Percentiles rank a stretch among this genome's conserved stretches.
phyloP scores from a whole-genome alignment of 2,329 filamentous ascomycete species.

The Elsinoe perseae region DNA sequence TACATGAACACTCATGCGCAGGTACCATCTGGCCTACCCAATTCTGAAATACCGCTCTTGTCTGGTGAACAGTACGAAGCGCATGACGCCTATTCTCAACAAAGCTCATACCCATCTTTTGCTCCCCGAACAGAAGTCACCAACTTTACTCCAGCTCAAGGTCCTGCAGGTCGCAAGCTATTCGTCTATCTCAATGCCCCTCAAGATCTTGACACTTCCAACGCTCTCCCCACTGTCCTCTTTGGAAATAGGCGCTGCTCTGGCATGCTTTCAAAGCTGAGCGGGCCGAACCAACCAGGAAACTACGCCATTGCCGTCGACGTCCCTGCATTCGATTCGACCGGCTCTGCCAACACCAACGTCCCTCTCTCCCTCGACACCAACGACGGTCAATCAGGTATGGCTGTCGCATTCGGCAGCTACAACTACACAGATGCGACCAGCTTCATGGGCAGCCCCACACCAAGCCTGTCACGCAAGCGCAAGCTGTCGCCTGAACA shows the following conservation, averaged over 20 bases:
- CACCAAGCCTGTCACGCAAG: slow-evolving; percentile 43
- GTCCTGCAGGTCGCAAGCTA: slow-evolving; percentile 61
- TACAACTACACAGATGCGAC: slow-evolving; percentile 52
- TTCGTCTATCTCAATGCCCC: slow-evolving; percentile 66
- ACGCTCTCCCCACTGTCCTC: slow-evolving; percentile 48
- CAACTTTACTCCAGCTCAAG: slow-evolving; percentile 62
- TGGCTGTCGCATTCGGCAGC: slow-evolving; percentile 47
- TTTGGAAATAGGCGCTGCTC: slow-evolving; percentile 73
- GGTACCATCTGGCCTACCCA: slow-evolving; percentile 42
- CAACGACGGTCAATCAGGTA: slow-evolving; percentile 38
- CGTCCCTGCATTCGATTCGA: slow-evolving; percentile 58
- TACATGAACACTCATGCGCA: slow-evolving; percentile 43
- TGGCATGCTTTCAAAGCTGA: slow-evolving; percentile 56
- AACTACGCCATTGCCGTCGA: slow-evolving; percentile 66
- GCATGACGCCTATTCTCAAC: slow-evolving; percentile 45
- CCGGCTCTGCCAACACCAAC: slow-evolving; percentile 47
- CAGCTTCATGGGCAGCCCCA: slow-evolving; percentile 30
- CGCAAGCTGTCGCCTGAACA: slow-evolving; percentile 46
- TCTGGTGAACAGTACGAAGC: slow-evolving; percentile 37
- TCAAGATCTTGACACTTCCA: slow-evolving; percentile 60
- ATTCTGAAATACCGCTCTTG: slow-evolving; percentile 39
- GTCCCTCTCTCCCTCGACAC: slow-evolving; percentile 54
- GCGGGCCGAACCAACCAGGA: slow-evolving; percentile 51
- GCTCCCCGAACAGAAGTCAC: slow-evolving; percentile 58
- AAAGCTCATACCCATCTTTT: slow-evolving; percentile 60